Conservation (phyloP, 805 yeast species). For the Tetrapisispora arboricola region DNA sequence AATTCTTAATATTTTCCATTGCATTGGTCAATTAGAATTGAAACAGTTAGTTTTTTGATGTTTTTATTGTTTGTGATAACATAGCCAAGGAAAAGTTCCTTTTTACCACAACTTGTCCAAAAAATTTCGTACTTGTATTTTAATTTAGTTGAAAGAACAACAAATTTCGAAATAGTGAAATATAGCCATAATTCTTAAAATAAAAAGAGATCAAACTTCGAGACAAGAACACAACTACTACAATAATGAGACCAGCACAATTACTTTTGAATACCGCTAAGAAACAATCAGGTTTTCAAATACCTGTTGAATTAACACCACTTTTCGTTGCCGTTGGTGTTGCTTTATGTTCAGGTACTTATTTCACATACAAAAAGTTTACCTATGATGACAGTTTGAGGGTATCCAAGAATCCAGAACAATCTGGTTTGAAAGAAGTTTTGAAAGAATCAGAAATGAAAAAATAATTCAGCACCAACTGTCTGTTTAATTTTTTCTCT, state of each 20-base stretch:
- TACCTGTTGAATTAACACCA: conserved; percentile 52
- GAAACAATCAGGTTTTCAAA: conserved; percentile 27
- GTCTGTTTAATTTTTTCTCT: not conserved
- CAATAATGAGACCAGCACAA: conserved; percentile 40
- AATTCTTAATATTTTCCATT: too few species aligned
- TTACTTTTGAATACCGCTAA: conserved; percentile 38
- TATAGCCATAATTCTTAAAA: not conserved
- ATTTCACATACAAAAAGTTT: conserved; percentile 43
- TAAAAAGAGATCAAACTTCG: not conserved
- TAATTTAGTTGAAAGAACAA: too few species aligned
- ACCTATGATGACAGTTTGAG: conserved; percentile 40
- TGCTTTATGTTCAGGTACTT: conserved; percentile 40
- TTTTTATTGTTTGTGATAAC: too few species aligned
- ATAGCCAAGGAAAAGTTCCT: too few species aligned
- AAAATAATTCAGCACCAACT: too few species aligned
- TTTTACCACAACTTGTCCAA: too few species aligned
- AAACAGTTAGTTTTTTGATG: too few species aligned
- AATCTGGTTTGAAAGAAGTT: conserved; percentile 25
- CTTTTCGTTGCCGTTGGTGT: conserved; percentile 47
- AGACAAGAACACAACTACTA: not conserved
- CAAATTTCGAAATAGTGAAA: not conserved
- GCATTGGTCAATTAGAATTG: too few species aligned
- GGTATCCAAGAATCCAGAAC: conserved; percentile 37
- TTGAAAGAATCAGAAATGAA: too few species aligned
- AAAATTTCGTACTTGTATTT: not conserved